These are phyloP conservation scores for Penicillium samsonianum DNA, from an alignment of 495 filamentous ascomycete genomes.

Conservation along the genomic window DNA sequence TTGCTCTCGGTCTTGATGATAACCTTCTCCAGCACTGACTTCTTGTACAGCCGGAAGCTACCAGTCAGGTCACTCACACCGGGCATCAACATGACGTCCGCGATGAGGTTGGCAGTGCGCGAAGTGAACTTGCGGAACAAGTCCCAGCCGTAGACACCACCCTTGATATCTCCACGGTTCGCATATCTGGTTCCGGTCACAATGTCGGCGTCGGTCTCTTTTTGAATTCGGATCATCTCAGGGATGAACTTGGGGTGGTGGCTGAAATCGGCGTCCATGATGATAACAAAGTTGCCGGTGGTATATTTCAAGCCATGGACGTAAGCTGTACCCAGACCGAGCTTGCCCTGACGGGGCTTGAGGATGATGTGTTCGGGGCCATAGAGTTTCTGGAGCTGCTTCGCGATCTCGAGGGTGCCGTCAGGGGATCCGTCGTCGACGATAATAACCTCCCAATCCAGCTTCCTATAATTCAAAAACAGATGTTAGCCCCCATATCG, in stretches of 20 bases:
- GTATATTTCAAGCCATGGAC: constrained; percentile 88
- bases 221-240: constrained; percentile 78
- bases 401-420: constrained; percentile 85
- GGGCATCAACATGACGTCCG: constrained; percentile 88
- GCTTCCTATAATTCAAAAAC: constrained; percentile 56
- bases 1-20: constrained; percentile 85
- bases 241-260: constrained; percentile 98
- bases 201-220: constrained; percentile 78
- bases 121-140: constrained; percentile 92
- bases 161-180: constrained; percentile 58
- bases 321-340: constrained; percentile 95
- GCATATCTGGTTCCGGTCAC: constrained; percentile 95
- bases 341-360: constrained; percentile 85
- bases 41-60: constrained; percentile 93
- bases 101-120: constrained; percentile 89
- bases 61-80: constrained; percentile 97
- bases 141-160: constrained; percentile 97
- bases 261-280: constrained; percentile 99
- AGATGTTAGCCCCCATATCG: not conserved
- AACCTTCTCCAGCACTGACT: constrained; percentile 81
- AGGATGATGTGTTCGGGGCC: constrained; percentile 72
- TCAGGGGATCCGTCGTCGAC: constrained; percentile 98
- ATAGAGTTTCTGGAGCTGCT: constrained; percentile 86
- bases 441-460: constrained; percentile 96
- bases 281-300: constrained; percentile 92